Conservation (phyloP, 2,329 filamentous ascomycete species). For the Clonostachys rhizophaga region DNA sequence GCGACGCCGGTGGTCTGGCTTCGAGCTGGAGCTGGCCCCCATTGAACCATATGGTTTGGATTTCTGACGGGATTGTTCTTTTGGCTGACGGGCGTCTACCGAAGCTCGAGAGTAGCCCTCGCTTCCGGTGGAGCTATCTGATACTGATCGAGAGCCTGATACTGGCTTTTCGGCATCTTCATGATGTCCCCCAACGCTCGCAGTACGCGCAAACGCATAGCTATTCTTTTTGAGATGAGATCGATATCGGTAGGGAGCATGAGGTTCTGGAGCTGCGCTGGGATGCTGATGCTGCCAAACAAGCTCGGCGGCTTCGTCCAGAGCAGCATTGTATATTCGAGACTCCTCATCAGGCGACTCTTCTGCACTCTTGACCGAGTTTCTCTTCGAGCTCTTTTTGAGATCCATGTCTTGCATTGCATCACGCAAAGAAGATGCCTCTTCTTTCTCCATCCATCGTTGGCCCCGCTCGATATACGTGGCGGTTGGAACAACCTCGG, state of each 20-base stretch:
- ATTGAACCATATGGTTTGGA: constrained; percentile 36
- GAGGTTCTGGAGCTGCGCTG: constrained; percentile 44
- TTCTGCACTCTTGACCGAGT: constrained; percentile 8
- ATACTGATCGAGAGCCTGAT: constrained; percentile 37
- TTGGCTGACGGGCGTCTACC: constrained; percentile 11
- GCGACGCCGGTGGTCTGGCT: constrained; percentile 44
- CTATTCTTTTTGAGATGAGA: constrained; percentile 67
- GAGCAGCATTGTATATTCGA: constrained; percentile 64
- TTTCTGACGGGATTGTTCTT: constrained; percentile 11
- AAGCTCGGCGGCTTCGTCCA: constrained; percentile 73
- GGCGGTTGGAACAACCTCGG: constrained; percentile 58
- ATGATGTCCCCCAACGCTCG: constrained; percentile 47
- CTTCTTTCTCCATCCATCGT: constrained; percentile 78
- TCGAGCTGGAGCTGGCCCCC: constrained; percentile 11
- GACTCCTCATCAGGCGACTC: constrained; percentile 40
- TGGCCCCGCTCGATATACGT: constrained; percentile 71
- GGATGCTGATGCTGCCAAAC: constrained; percentile 73
- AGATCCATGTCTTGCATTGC: constrained; percentile 72
- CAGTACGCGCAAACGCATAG: constrained; percentile 63
- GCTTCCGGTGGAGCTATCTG: constrained; percentile 46
- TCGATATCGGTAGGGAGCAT: constrained; percentile 63
- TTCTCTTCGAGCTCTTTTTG: constrained; percentile 26
- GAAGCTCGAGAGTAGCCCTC: constrained; percentile 28
- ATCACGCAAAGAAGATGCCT: constrained; percentile 63
- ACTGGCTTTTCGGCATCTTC: constrained; percentile 40